Conservation (phyloP, 768 basidiomycete species). For the Suillus bovinus region DNA sequence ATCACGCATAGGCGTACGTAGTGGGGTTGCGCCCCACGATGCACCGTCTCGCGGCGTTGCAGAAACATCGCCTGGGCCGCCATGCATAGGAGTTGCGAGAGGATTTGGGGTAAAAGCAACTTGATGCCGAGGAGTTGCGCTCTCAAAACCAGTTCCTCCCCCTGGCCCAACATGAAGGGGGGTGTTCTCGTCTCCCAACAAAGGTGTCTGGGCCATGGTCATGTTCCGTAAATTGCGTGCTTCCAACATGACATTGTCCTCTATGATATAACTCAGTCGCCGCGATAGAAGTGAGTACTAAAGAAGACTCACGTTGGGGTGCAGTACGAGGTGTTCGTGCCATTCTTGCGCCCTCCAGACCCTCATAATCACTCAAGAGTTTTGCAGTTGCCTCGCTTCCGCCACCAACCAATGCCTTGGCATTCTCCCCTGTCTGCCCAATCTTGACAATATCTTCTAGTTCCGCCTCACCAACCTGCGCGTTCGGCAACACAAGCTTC, state of each 20-base stretch:
- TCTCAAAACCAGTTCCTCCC: slow-evolving; percentile 91
- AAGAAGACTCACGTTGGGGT: slow-evolving; percentile 73
- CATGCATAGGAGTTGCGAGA: slow-evolving; percentile 78
- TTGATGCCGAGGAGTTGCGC: slow-evolving; percentile 91
- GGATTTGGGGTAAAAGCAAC: slow-evolving; percentile 96
- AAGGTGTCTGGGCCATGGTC: slow-evolving; percentile 88
- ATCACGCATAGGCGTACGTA: slow-evolving; percentile 95
- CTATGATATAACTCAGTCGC: slow-evolving; percentile 41
- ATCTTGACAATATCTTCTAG: slow-evolving; percentile 99
- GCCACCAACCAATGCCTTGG: slow-evolving; percentile 79
- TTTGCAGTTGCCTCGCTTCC: slow-evolving; percentile 85
- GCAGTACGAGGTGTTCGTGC: slow-evolving; percentile 94
- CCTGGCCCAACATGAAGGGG: slow-evolving; percentile 74
- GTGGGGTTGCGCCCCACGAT: slow-evolving; percentile 64
- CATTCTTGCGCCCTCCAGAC: slow-evolving; percentile 84
- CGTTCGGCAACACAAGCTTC: slow-evolving; percentile 79
- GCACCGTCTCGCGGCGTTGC: slow-evolving; percentile 53
- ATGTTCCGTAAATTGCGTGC: slow-evolving; percentile 95
- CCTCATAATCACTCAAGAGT: slow-evolving; percentile 90
- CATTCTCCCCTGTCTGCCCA: slow-evolving; percentile 87
- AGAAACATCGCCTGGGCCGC: slow-evolving; percentile 42
- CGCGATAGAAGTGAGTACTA: slow-evolving; percentile 6
- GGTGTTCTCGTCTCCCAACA: slow-evolving; percentile 97
- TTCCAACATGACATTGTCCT: slow-evolving; percentile 93
- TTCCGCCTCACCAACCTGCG: slow-evolving; percentile 94